These are phyloP conservation scores for Pneumocystis canis DNA, from an alignment of 1,139 yeast genomes.

Conservation along the genomic window DNA sequence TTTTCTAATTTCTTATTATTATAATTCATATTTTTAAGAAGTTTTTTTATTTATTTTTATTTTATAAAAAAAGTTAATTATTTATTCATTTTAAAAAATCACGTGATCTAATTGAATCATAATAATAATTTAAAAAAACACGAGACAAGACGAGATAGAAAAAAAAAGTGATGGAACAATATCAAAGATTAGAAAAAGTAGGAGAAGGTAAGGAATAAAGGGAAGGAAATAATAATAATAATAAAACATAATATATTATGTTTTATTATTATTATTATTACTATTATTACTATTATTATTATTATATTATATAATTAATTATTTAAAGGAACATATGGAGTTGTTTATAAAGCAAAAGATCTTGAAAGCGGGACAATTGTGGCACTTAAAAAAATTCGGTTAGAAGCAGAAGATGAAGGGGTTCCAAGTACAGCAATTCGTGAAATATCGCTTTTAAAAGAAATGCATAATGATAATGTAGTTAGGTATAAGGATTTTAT, in stretches of 20 bases:
- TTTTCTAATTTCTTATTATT: not conserved
- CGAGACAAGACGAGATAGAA: no score
- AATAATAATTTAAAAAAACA: not conserved
- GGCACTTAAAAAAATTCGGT: constrained; percentile 83
- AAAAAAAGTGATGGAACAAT: constrained; percentile 35
- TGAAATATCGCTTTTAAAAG: constrained; percentile 93
- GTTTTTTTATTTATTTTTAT: not conserved
- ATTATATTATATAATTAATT: constrained; percentile 90
- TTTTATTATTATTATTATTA: not conserved
- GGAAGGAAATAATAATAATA: not conserved
- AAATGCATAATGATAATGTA: constrained; percentile 83
- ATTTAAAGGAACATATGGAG: constrained; percentile 76
- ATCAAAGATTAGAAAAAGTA: constrained; percentile 85
- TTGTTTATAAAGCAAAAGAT: constrained; percentile 91
- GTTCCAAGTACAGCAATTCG: constrained; percentile 97
- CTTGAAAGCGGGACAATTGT: constrained; percentile 72
- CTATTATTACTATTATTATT: no score
- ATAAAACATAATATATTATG: no score
- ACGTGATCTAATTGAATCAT: not conserved
- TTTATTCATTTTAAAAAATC: not conserved
- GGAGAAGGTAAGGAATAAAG: constrained; percentile 60
- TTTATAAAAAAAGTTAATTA: not conserved
- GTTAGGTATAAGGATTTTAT: constrained; percentile 30
- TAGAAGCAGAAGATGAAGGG: constrained; percentile 71
- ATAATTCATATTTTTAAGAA: no score